These are phyloP conservation scores for Gracilaria domingensis DNA, from an alignment of 23 red algal genomes.

Conservation along the genomic window DNA sequence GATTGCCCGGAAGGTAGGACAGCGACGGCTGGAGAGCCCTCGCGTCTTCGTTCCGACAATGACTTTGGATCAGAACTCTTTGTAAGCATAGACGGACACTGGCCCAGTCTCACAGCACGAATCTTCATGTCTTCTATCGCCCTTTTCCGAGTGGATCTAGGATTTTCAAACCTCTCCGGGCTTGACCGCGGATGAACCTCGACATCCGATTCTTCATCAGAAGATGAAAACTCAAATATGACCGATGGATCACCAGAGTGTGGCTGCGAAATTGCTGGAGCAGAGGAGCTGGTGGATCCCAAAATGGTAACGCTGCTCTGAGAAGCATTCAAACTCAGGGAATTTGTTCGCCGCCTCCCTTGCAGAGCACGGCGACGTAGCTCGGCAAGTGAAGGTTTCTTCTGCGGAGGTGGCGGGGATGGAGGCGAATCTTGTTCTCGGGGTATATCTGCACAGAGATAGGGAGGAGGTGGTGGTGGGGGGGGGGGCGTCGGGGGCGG, in stretches of 20 bases:
- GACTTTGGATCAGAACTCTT: not conserved
- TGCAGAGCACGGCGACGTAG: constrained; percentile 15
- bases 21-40: not conserved
- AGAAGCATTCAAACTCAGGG: not conserved
- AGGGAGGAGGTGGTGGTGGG: not conserved
- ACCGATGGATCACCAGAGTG: not conserved
- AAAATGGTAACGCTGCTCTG: not conserved
- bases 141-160: not conserved
- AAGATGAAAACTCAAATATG: constrained; percentile 28
- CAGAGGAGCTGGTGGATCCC: not conserved
- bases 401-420: not conserved
- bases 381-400: constrained; percentile 35
- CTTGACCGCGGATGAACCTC: not conserved
- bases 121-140: constrained; percentile 67
- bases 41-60: not conserved
- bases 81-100: constrained; percentile 55
- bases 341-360: constrained; percentile 8
- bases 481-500: not conserved
- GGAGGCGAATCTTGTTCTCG: not conserved
- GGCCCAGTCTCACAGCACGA: constrained; percentile 36
- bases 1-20: not conserved
- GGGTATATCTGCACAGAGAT: not conserved
- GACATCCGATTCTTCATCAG: constrained; percentile 5
- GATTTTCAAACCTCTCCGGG: not conserved
- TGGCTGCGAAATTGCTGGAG: not conserved